Evolutionary conservation across 1,284 basidiomycete genomes (phyloP).

Genomic region (Pyrrhoderma noxium): DNA sequence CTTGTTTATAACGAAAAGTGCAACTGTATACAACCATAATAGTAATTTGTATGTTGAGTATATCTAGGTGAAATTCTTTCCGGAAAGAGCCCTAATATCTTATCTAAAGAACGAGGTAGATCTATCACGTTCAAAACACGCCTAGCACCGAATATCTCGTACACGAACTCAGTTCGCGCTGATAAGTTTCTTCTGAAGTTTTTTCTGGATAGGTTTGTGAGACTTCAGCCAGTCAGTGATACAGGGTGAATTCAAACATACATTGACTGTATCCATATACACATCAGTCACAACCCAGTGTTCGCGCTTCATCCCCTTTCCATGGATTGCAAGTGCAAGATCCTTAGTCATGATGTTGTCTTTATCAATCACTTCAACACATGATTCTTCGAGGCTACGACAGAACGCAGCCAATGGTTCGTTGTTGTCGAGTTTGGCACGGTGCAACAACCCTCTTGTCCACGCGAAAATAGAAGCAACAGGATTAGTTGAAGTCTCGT

Average conservation of each 20-base stretch:
- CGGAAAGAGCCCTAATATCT: too few relatives aligned
- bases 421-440: constrained; percentile 90
- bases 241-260: constrained; percentile 30
- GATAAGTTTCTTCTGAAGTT: constrained; percentile 19
- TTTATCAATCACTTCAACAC: constrained; percentile 86
- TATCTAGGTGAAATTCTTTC: too few relatives aligned
- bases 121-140: too few relatives aligned
- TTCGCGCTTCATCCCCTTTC: constrained; percentile 83
- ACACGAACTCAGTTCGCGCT: too few relatives aligned
- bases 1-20: too few relatives aligned
- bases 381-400: constrained; percentile 76
- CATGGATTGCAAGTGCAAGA: constrained; percentile 91
- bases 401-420: constrained; percentile 73
- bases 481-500: constrained; percentile 95
- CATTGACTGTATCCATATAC: constrained; percentile 87
- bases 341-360: constrained; percentile 97
- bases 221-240: neutral
- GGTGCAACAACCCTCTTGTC: constrained; percentile 92
- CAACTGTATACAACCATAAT: too few relatives aligned
- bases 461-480: constrained; percentile 99
- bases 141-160: too few relatives aligned
- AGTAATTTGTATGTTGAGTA: too few relatives aligned
- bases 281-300: constrained; percentile 91
- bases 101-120: too few relatives aligned
- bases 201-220: constrained; percentile 7